Evolutionary conservation across 176 grass and related monocot species (phyloP), one percentile per base, ranked within the genome.

Genomic region (Coix lacrymajobi): DNA sequence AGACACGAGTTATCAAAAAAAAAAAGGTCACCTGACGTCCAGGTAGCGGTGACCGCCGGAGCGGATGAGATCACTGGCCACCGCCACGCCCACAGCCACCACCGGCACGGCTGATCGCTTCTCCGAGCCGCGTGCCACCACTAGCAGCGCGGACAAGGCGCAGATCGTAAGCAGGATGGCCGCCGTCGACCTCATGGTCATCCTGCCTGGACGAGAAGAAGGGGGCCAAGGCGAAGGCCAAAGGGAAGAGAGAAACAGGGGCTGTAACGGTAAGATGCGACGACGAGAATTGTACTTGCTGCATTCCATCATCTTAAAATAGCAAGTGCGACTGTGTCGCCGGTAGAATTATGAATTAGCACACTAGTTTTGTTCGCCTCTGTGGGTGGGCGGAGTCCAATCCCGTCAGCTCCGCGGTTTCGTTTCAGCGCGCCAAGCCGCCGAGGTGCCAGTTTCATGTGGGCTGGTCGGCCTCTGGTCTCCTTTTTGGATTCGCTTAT

Each of bases 41-140:
- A 95, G 73, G 74, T 89, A 92, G 48, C 73, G 78, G 76, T 92
- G 81, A 29, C 79, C 65, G 62, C 74, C 90, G 11, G 85, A 92
- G 76, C 33, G 31, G 49, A 95, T 20, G 10, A 95, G 81, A 24
- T 83, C 64, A 39, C 84, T 83, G 12, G 85, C 81, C 1, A 41
- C 85, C 49, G 57, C 44, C 22, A 95, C 89, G 57, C 74, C 87
- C 24, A 94, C 77, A 24, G 89, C 81, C 70, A 39, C 78, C 10
- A 79, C 87, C 3, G 63, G 8, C 48, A 61, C 48, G 16, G 64
- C 1, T 20, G 32, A 38, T 28, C 57, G 20, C 69, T 75, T 71
- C 39, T 71, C 70, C 57, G 30, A 83, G 14, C 58, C 22, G 58
- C 22, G 69, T 41, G 9, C 70, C 13, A 61, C 41, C 22, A 26